A percentile compares a stretch with the other conserved stretches of the same genome.
These are phyloP conservation scores for Helichrysum umbraculigerum DNA, from an alignment of 129 eudicot species.

Conservation along the genomic window DNA sequence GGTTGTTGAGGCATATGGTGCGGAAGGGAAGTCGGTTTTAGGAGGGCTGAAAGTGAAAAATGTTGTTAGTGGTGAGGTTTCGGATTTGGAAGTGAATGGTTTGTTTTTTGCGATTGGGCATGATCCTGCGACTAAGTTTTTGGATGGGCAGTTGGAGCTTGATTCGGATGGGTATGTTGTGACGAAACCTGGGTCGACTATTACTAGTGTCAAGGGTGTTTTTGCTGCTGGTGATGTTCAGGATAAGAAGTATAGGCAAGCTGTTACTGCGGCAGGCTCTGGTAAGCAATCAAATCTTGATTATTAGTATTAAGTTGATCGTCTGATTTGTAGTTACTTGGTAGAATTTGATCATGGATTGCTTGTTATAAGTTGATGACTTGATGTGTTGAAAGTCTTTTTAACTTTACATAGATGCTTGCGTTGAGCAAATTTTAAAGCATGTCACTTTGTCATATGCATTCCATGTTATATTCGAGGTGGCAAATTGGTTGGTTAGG, in stretches of 20 bases:
- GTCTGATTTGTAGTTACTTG: background rate
- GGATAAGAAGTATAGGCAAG: conserved; percentile 97
- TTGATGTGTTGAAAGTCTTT: background rate
- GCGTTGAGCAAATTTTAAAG: background rate
- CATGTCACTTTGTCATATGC: background rate
- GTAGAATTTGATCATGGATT: background rate
- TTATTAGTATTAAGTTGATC: background rate
- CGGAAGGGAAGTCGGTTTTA: conserved; percentile 45
- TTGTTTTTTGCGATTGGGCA: conserved; percentile 97
- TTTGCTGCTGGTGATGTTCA: conserved; percentile 99
- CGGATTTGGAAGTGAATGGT: conserved; percentile 69
- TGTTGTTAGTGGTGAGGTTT: conserved; percentile 65
- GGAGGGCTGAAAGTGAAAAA: conserved; percentile 88
- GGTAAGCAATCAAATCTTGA: conserved; percentile 43
- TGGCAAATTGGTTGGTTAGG: background rate
- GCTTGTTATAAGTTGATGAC: background rate
- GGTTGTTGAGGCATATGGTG: conserved; percentile 84
- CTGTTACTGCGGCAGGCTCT: conserved; percentile 93
- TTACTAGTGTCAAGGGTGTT: conserved; percentile 86
- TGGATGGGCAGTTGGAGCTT: conserved; percentile 82
- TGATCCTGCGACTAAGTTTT: conserved; percentile 94
- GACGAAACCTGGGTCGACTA: conserved; percentile 77
- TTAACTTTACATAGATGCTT: background rate
- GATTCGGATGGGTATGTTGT: conserved; percentile 86
- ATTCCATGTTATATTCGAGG: background rate